Base-by-base conservation (phyloP, 164 flowering plant genomes). In the Annona squamosa region DNA sequence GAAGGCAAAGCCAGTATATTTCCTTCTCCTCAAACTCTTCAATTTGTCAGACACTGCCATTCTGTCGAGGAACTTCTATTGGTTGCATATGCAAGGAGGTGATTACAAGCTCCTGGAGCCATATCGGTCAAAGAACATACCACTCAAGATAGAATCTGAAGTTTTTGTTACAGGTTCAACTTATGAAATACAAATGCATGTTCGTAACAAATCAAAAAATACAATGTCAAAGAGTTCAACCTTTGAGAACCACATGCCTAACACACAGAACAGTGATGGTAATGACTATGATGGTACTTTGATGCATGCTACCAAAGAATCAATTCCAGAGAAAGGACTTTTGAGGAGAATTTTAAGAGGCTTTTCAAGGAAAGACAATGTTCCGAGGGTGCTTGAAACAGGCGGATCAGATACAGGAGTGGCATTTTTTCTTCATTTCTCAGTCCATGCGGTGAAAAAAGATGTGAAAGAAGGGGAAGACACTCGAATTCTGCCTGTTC, bases 401-500 rank as follows among this genome's bases (percentile, higher is more conserved):
- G 82, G 84, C 74, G 97, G 98, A 64, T 59, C 65, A 16, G 92
- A 86, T 71, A 46, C 48, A 9, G 99, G 97, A 48, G 97, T 95
- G 69, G 99, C 97, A 59, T 93, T 95, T 80, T 93, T 93, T 80
- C 92, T 95, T 69, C 93, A 88, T 82, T 88, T 93, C 76, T 93
- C 97, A 0, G 97, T 93, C 63, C 93, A 88, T 81, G 84, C 77
- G 46, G 81, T 88, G 10, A 83, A 77, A 74, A 76, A 77, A 45
- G 82, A 83, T 42, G 73, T 67, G 16, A 69, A 84, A 78, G 85
- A 83, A 71, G 93, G 89, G 69, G 92, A 89, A 72, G 99, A 93
- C 81, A 89, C 93, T 3, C 85, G 99, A 76, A 88, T 95, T 70
- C 96, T 95, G 63, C 99, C 99, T 0, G 98, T 95, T 63, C 97